phyloP scores from a whole-genome alignment of 129 eudicot genomes.

The Glebionis coronaria region DNA sequence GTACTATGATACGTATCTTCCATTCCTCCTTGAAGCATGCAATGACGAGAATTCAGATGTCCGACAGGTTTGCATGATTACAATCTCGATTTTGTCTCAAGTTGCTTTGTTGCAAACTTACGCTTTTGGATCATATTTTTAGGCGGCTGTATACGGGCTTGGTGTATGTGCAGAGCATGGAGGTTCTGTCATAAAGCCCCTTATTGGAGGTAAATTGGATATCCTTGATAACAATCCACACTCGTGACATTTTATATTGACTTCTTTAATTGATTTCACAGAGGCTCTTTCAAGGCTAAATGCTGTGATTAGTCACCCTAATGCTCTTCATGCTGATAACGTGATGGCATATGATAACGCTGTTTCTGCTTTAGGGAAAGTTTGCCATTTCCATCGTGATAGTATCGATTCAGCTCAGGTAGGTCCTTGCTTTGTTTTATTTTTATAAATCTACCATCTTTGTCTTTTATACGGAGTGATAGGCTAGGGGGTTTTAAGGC shows the following conservation, averaged over 20 bases:
- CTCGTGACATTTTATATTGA: not conserved
- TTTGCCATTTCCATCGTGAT: constrained; percentile 84
- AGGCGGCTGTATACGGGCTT: constrained; percentile 98
- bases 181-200: constrained; percentile 64
- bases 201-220: constrained; percentile 55
- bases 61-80: constrained; percentile 59
- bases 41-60: constrained; percentile 92
- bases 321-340: constrained; percentile 73
- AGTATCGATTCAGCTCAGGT: constrained; percentile 87
- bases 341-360: constrained; percentile 98
- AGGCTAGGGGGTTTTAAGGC: too few species aligned
- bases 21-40: constrained; percentile 95
- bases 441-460: too few species aligned
- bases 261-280: constrained; percentile 24
- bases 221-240: not conserved
- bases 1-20: constrained; percentile 88
- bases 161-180: constrained; percentile 94
- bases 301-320: constrained; percentile 70
- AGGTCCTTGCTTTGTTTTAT: not conserved
- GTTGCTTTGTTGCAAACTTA: not conserved
- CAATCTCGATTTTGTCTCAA: not conserved
- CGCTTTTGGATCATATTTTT: not conserved
- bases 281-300: constrained; percentile 93
- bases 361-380: constrained; percentile 94
- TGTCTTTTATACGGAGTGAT: too few species aligned